Evolutionary conservation across 176 grass and related monocot genomes (phyloP).

Genomic region (Aegilops longissima): DNA sequence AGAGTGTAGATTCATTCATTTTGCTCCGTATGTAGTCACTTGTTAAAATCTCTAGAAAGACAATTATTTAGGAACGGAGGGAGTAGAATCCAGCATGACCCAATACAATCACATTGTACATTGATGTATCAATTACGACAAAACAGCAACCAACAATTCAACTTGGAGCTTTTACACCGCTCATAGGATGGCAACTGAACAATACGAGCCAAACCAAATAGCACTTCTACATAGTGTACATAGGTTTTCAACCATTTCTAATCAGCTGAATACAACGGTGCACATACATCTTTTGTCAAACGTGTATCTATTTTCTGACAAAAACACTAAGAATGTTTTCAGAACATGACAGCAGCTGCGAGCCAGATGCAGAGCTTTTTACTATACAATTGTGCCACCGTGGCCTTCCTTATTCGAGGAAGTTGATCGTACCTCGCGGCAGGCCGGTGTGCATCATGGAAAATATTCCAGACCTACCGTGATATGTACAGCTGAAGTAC

Average conservation of each 20-base stretch:
- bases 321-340: background rate
- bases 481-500: slow-evolving; percentile 39
- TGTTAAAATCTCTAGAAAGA: no score
- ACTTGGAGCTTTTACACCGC: no score
- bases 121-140: background rate
- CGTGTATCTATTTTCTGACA: background rate
- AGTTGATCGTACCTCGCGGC: background rate
- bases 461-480: slow-evolving; percentile 26
- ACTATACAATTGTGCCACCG: slow-evolving; percentile 32
- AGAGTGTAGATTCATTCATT: no score
- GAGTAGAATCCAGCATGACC: background rate
- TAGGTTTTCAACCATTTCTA: background rate
- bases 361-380: background rate
- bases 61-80: no score
- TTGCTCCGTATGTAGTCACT: no score
- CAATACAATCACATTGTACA: background rate
- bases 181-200: background rate
- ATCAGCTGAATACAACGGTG: slow-evolving; percentile 10
- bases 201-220: background rate
- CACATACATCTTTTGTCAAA: background rate
- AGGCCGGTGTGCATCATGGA: background rate
- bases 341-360: background rate
- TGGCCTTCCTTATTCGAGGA: slow-evolving; percentile 30
- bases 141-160: background rate
- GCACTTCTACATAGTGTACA: background rate